Base-by-base conservation (phyloP, 2,329 filamentous ascomycete genomes). In the Diplodia scrobiculata region DNA sequence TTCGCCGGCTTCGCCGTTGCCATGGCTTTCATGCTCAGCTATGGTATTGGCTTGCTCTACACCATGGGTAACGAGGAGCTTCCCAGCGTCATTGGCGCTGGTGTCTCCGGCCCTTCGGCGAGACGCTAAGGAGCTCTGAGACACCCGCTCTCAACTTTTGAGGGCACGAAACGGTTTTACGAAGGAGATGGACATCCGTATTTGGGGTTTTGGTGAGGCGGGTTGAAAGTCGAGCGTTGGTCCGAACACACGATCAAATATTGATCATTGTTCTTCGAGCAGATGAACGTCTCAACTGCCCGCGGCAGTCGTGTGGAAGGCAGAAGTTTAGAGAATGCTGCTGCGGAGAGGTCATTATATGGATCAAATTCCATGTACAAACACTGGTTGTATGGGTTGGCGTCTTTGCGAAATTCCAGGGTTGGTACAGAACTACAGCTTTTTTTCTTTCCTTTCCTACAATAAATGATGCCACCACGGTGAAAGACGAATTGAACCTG, bases 41-140 rank as follows among this genome's bases (percentile, higher is more conserved):
- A 90, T 75, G 87, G 87, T 11, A 88, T 98, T 71, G 87, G 89
- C 5, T 81, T 96, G 83, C 78, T 99, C 64, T 95, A 89, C 78
- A 88, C 82, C 69, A 91, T 98, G 73, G 95, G 94, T 38, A 86
- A 90, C 76, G 88, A 96, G 81, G 90, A 92, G 79, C 82, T 98
- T 69, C 95, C 95, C 0, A 92, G 92, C 72, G 94, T 99, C 9
- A 93, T 99, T 77, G 92, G 92, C n/a, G 95, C 95, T 55, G 95
- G 95, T 69, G 94, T 99, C 45, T 91, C 89, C 70, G 86, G 87
- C 67, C 84, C 88, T 38, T 92, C 75, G 60, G 70, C 73, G 29
- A 76, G 74, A 66, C 80, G 82, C 71, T 82, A 77, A 74, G 29
- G 13, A 21, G 29, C 25, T 21, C 10, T 17, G 9, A 11, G 13